These are phyloP conservation scores for Cercophora newfieldiana DNA, from an alignment of 495 filamentous ascomycete species.

Conservation along the genomic window DNA sequence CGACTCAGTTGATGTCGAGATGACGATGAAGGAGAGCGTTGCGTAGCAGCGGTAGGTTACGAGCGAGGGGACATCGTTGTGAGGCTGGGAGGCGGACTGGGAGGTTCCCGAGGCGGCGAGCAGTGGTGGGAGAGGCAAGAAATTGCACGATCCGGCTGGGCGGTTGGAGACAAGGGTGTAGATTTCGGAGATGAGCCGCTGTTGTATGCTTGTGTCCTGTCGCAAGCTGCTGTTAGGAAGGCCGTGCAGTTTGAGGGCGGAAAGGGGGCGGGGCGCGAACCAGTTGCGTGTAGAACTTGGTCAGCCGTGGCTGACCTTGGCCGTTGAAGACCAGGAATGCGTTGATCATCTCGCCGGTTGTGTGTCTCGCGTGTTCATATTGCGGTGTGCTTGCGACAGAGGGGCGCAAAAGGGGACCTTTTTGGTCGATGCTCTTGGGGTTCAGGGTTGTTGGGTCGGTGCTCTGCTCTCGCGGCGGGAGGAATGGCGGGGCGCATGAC, in stretches of 20 bases:
- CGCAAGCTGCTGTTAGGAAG: slow-evolving; percentile 3
- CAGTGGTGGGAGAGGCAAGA: slow-evolving; percentile 69
- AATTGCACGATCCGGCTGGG: slow-evolving; percentile 87
- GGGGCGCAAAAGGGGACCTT: background rate
- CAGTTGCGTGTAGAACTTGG: slow-evolving; percentile 98
- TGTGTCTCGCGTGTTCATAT: background rate
- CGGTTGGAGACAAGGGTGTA: slow-evolving; percentile 95
- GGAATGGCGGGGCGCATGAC: slow-evolving; percentile 20
- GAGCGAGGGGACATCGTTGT: slow-evolving; percentile 88
- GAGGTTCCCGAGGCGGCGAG: slow-evolving; percentile 50
- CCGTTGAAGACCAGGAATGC: slow-evolving; percentile 99
- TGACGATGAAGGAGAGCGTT: slow-evolving; percentile 97
- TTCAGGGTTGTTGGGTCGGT: background rate
- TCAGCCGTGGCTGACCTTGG: slow-evolving; percentile 90
- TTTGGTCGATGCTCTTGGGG: background rate
- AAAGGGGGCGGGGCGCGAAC: slow-evolving; percentile 49
- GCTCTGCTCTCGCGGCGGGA: background rate
- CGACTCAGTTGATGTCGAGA: slow-evolving; percentile 94
- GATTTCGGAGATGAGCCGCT: slow-evolving; percentile 94
- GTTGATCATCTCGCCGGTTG: slow-evolving; percentile 78
- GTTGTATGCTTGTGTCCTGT: slow-evolving; percentile 92
- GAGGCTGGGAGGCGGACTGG: slow-evolving; percentile 62
- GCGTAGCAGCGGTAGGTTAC: slow-evolving; percentile 98
- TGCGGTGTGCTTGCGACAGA: background rate
- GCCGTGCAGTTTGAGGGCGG: background rate